A percentile compares a stretch with the other conserved stretches of the same genome.
phyloP scores from a whole-genome alignment of 2,329 filamentous ascomycete species.

The Pseudocercospora crystallina region DNA sequence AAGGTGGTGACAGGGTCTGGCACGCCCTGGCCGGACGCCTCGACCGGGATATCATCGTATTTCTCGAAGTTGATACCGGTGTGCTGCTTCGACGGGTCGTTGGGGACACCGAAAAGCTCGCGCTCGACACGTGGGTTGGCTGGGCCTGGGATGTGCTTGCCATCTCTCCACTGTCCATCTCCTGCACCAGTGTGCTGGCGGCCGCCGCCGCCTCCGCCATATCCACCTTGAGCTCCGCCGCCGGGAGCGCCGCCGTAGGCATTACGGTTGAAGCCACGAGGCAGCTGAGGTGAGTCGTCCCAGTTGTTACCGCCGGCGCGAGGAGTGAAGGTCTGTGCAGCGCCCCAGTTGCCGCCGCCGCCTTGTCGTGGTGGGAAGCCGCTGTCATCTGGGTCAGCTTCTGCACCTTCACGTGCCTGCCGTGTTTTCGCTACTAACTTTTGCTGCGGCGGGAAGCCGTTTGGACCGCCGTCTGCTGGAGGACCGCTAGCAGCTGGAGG shows the following conservation, averaged over 20 bases:
- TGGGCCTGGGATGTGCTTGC: conserved; percentile 91
- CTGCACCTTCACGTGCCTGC: conserved; percentile 1
- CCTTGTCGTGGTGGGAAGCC: conserved; percentile 41
- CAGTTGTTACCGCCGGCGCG: conserved; percentile 40
- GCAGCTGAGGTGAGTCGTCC: conserved; percentile 39
- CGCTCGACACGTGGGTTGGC: conserved; percentile 87
- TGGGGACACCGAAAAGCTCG: conserved; percentile 86
- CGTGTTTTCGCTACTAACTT: conserved; percentile 26
- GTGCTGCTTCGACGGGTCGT: conserved; percentile 92
- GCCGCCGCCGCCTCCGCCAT: conserved; percentile 50
- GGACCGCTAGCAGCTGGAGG: conserved; percentile 43
- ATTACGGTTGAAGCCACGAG: conserved; percentile 59
- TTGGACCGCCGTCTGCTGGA: conserved; percentile 54
- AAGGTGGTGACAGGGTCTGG: conserved; percentile 89
- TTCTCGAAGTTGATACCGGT: conserved; percentile 99
- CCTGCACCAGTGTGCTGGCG: conserved; percentile 75
- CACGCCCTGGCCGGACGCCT: conserved; percentile 90
- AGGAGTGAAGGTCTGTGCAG: conserved; percentile 56
- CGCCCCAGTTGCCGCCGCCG: conserved; percentile 51
- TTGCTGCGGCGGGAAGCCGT: conserved; percentile 39
- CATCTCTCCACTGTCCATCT: conserved; percentile 94
- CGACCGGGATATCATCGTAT: conserved; percentile 98
- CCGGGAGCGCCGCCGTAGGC: conserved; percentile 58
- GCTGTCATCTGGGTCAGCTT: conserved; percentile 30
- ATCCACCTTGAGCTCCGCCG: conserved; percentile 50